Evolutionary conservation across 2,329 filamentous ascomycete genomes (phyloP).

Genomic region (Periconia macrospinosa): DNA sequence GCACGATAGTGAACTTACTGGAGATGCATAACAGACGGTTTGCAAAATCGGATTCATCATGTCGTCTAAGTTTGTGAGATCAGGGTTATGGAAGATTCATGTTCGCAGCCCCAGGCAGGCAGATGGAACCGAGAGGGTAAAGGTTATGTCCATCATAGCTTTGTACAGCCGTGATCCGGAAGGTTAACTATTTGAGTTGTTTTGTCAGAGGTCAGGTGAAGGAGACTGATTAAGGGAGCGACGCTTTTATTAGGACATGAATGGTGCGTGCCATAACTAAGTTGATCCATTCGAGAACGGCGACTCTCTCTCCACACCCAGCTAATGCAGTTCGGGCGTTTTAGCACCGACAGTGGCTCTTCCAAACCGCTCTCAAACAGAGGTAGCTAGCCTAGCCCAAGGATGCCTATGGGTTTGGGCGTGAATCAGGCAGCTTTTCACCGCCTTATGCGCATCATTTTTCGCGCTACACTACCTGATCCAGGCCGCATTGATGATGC

Average conservation of each 20-base stretch:
- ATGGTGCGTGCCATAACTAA: too few relatives aligned
- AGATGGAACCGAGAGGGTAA: too few relatives aligned
- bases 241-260: too few relatives aligned
- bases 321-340: conserved; percentile 41
- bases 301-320: conserved; percentile 26
- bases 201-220: too few relatives aligned
- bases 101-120: conserved; percentile 34
- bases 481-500: conserved; percentile 24
- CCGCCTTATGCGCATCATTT: conserved; percentile 40
- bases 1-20: too few relatives aligned
- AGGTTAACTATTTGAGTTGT: too few relatives aligned
- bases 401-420: conserved; percentile 22
- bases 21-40: background rate
- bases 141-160: too few relatives aligned
- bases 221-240: too few relatives aligned
- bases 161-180: too few relatives aligned
- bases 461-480: conserved; percentile 19
- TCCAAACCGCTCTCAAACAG: conserved; percentile 33
- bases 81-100: conserved; percentile 31
- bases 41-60: conserved; percentile 23
- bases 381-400: conserved; percentile 11
- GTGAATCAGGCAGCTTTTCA: conserved; percentile 35
- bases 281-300: background rate
- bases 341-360: conserved; percentile 29
- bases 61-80: conserved; percentile 27